Evolutionary conservation across 345 rosid species (phyloP).

Genomic region (Sisymbrium altissimum): DNA sequence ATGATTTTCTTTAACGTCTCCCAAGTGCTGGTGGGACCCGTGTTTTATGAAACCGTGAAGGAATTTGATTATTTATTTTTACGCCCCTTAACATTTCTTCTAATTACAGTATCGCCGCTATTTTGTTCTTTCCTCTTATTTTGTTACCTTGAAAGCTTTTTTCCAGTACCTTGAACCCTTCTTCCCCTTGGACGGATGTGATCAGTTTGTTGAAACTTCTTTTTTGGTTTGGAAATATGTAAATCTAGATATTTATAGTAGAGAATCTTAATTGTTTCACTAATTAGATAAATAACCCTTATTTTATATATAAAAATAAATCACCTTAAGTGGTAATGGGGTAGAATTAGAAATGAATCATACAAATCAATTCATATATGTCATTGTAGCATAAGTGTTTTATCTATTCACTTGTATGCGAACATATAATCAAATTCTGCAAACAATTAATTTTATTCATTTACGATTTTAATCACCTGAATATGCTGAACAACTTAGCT

Average conservation of each 20-base stretch:
- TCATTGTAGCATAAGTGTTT: no score
- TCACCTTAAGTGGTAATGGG: background rate
- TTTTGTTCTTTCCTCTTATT: background rate
- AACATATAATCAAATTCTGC: background rate
- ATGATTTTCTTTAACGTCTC: constrained; percentile 27
- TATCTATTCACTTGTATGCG: no score
- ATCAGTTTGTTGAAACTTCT: background rate
- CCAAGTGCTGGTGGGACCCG: constrained; percentile 29
- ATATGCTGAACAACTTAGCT: background rate
- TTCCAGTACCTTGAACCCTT: no score
- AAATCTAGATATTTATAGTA: background rate
- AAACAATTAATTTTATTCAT: background rate
- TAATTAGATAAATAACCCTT: background rate
- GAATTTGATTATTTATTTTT: background rate
- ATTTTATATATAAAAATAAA: background rate
- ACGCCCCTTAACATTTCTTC: background rate
- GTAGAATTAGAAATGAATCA: background rate
- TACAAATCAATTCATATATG: background rate
- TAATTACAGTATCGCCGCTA: background rate
- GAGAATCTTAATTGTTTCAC: background rate
- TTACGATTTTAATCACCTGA: background rate
- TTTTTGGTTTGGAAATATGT: background rate
- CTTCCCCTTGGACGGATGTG: constrained; percentile 7
- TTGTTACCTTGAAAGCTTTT: background rate
- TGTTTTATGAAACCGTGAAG: constrained; percentile 8